Evolutionary conservation across 306 rosid genomes (phyloP).

Genomic region (Betula pendula): DNA sequence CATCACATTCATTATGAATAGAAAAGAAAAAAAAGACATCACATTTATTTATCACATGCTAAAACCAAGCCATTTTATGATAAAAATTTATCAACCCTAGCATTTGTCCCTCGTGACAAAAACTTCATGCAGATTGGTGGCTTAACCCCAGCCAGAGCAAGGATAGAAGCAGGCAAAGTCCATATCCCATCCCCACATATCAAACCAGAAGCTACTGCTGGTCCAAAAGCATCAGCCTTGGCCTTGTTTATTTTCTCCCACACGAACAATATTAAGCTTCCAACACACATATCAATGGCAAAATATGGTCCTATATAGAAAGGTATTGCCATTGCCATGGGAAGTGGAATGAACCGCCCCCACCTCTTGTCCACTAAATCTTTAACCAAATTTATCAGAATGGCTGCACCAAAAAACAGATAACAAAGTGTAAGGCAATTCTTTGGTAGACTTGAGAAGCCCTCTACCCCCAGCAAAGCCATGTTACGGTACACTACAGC

Average conservation of each 20-base stretch:
- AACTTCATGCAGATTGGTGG: too few species aligned
- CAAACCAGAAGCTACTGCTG: constrained; percentile 18
- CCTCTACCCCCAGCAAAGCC: constrained; percentile 2
- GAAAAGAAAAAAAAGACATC: too few species aligned
- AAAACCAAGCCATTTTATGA: neutral
- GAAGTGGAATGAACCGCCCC: constrained; percentile 4
- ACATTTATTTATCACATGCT: neutral
- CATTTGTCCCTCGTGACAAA: too few species aligned
- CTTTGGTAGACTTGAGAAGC: constrained; percentile 17
- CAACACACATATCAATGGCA: constrained; percentile 20
- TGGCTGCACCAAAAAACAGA: constrained; percentile 9
- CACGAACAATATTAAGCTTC: too few species aligned
- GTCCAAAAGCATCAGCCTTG: neutral
- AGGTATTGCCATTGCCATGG: constrained; percentile 23
- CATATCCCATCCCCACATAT: neutral
- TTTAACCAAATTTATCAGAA: constrained; percentile 1
- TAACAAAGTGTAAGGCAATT: constrained; percentile 16
- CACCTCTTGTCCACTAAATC: constrained; percentile 1
- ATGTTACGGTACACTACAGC: constrained; percentile 3
- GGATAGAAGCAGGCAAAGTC: too few species aligned
- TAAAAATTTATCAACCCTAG: too few species aligned
- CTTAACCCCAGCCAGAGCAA: too few species aligned
- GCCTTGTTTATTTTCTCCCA: too few species aligned
- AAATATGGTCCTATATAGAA: constrained; percentile 17
- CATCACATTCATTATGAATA: too few species aligned